A percentile compares a stretch with the other conserved stretches of the same genome.
These are phyloP conservation scores for Coniferiporia weirii DNA, from an alignment of 1,284 basidiomycete species.

Conservation along the genomic window DNA sequence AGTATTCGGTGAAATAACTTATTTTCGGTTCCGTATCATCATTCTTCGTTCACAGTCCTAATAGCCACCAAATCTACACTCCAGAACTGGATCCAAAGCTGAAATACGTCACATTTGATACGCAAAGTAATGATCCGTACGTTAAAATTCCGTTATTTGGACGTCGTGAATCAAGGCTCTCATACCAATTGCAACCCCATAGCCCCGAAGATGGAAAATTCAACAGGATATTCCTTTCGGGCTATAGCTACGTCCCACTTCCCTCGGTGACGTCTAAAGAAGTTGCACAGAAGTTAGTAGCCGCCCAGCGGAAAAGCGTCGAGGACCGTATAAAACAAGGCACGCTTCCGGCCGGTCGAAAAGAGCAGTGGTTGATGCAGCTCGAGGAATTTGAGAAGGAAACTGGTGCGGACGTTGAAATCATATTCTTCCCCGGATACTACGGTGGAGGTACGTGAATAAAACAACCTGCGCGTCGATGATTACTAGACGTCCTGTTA, in stretches of 20 bases:
- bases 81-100: conserved; percentile 13
- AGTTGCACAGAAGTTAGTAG: conserved; percentile 16
- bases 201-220: conserved; percentile 16
- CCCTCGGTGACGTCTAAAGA: conserved; percentile 13
- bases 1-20: conserved; percentile 20
- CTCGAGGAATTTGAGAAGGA: conserved; percentile 22
- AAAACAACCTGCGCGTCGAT: background rate
- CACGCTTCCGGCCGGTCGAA: conserved; percentile 18
- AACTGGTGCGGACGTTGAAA: conserved; percentile 21
- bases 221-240: conserved; percentile 11
- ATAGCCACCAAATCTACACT: conserved; percentile 2
- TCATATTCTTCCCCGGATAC: conserved; percentile 15
- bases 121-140: conserved; percentile 16
- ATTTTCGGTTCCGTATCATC: background rate
- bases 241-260: conserved; percentile 21
- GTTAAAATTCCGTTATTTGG: background rate
- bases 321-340: conserved; percentile 11
- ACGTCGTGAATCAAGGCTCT: background rate
- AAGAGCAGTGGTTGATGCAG: conserved; percentile 26
- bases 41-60: background rate
- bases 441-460: conserved; percentile 4
- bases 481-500: background rate
- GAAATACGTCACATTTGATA: conserved; percentile 12
- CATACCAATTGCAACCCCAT: background rate
- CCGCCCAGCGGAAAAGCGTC: conserved; percentile 13